Evolutionary conservation across 225 moss, liverwort and hornwort genomes (phyloP).

Genomic region (Neckera pumila): DNA sequence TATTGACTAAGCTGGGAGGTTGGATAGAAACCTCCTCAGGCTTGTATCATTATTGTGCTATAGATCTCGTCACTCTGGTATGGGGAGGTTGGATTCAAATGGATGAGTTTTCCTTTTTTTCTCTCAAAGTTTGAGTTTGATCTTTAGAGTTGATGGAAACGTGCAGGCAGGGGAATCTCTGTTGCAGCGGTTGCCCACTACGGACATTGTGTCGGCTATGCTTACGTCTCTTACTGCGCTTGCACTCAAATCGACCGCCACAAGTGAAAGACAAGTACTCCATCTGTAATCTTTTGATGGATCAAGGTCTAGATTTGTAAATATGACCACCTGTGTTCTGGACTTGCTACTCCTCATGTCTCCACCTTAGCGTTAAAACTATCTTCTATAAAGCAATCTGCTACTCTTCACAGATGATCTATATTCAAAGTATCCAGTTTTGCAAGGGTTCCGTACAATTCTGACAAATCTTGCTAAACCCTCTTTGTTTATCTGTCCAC

Average conservation of each 20-base stretch:
- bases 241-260: constrained; percentile 47
- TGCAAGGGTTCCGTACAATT: neutral
- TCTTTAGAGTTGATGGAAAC: neutral
- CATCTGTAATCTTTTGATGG: neutral
- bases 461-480: neutral
- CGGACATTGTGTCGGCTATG: constrained; percentile 67
- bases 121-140: neutral
- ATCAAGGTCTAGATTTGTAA: neutral
- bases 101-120: neutral
- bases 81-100: neutral
- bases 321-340: neutral
- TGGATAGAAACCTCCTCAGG: neutral
- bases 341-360: neutral
- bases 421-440: neutral
- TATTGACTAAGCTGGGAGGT: neutral
- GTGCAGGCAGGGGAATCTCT: constrained; percentile 67
- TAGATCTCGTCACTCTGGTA: neutral
- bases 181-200: constrained; percentile 60
- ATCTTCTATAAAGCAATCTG: neutral
- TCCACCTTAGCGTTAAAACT: neutral
- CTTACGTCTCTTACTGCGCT: constrained; percentile 67
- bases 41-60: neutral
- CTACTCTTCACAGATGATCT: neutral
- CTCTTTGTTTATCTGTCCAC: neutral
- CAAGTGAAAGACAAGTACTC: constrained; percentile 56